Evolutionary conservation across 1,139 yeast species (phyloP), one percentile per base, ranked within the genome.

Genomic region (Protomyces inouyei): DNA sequence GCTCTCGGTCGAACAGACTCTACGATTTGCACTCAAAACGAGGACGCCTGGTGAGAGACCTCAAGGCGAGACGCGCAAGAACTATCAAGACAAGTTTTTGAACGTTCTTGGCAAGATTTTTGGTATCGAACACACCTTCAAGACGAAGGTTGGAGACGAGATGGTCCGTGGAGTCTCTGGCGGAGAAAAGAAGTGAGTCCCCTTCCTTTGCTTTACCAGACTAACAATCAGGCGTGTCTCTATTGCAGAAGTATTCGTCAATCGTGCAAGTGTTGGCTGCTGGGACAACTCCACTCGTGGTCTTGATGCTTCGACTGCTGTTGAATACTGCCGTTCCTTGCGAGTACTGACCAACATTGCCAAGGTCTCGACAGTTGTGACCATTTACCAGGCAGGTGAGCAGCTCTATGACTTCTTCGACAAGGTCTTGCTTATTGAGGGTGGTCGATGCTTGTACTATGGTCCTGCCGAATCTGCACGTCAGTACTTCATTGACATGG

Each of bases 341-440:
- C 85, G 86, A 70, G 82, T 85, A 3, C 78, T 84, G 37, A 87
- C 95, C 3, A 78, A 82, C 53, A 75, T 87, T 61, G 76, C 83
- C 64, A 81, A 81, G 38, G 79, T 83, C n/a, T 81, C 92, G 43
- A 84, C 90, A 1, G 76, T 87, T 59, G 87, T 88, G 68, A 90
- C 95, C 18, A 85, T 88, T 67, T 88, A 88, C 74, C 95, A 88
- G 76, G 88, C 91, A 70, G 85, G 90, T 37, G 90, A 87, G 76
- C 87, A 83, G 72, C 86, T 88, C 69, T 88, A 87, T 73, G 75
- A 75, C 64, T 74, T 77, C 16, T 88, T 88, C 71, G 92, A 88
- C 75, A 85, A 86, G 69, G 95, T 86, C 12, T 78, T 84, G 52
- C 84, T 89, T 16, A 76, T 89, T 52, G 87, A 88, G 72, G 85